Evolutionary conservation across 139 green algal species (phyloP).

Genomic region (Chlorella sp.): DNA sequence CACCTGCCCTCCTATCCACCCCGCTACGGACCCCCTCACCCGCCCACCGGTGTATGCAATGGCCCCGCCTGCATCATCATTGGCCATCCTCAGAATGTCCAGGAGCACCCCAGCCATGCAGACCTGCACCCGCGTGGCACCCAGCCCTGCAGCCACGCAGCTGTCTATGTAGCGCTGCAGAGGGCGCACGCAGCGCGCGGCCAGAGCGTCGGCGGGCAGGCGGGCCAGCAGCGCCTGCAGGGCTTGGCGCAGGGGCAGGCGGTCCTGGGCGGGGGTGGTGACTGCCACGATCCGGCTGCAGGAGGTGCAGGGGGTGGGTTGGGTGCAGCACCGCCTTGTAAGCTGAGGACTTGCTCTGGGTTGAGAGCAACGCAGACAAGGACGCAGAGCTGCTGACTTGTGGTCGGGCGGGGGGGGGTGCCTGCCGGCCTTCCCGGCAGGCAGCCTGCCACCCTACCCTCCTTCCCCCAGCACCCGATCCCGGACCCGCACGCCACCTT

Average conservation of each 20-base stretch:
- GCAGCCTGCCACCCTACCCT: too few relatives aligned
- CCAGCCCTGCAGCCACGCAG: conserved; percentile 17
- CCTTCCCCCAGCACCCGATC: too few relatives aligned
- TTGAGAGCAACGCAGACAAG: background rate
- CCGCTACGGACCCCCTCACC: background rate
- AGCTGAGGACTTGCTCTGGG: background rate
- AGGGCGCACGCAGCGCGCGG: conserved; percentile 60
- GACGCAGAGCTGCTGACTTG: background rate
- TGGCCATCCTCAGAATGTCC: conserved; percentile 62
- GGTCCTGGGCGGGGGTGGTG: background rate
- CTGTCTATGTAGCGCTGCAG: conserved; percentile 63
- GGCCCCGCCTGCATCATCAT: conserved; percentile 33
- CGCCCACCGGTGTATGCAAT: conserved; percentile 36
- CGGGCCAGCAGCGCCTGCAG: conserved; percentile 53
- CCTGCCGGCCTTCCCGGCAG: too few relatives aligned
- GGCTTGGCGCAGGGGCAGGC: conserved; percentile 26
- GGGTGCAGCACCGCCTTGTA: background rate
- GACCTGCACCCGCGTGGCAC: conserved; percentile 50
- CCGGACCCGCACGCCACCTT: background rate
- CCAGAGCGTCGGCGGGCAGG: conserved; percentile 69
- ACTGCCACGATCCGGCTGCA: conserved; percentile 28
- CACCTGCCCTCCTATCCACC: background rate
- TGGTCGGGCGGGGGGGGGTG: background rate
- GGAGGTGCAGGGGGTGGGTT: background rate
- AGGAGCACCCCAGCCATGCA: conserved; percentile 57